A percentile compares a stretch with the other conserved stretches of the same genome.
Evolutionary conservation across 768 basidiomycete species (phyloP).

Genomic region (Xerocomellus chrysenteron): DNA sequence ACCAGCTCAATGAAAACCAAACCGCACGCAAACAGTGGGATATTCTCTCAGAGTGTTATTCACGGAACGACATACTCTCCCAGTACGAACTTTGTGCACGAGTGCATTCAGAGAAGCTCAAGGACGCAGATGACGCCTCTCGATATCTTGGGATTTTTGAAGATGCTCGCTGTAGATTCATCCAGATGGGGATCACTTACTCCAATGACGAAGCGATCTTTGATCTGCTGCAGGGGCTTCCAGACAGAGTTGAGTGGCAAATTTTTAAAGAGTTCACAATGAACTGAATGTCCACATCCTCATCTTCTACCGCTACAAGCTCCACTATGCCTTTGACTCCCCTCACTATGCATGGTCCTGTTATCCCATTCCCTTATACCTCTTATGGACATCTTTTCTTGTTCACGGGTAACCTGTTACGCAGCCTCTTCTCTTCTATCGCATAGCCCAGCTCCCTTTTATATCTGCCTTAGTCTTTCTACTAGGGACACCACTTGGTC

Average conservation of each 20-base stretch:
- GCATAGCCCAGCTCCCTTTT: too few relatives aligned
- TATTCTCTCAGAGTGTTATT: accelerated
- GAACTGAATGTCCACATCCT: too few relatives aligned
- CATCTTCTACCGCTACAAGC: too few relatives aligned
- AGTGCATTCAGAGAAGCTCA: background rate
- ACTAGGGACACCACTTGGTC: too few relatives aligned
- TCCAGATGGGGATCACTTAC: background rate
- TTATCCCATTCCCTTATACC: too few relatives aligned
- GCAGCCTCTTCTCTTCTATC: too few relatives aligned
- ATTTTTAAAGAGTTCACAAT: background rate
- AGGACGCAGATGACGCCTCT: background rate
- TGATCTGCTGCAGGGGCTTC: background rate
- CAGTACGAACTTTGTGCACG: background rate
- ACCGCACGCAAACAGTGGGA: background rate
- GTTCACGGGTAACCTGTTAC: too few relatives aligned
- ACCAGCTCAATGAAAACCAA: background rate
- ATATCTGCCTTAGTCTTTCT: too few relatives aligned
- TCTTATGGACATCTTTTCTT: too few relatives aligned
- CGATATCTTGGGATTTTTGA: background rate
- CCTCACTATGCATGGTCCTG: too few relatives aligned
- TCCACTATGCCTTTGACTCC: too few relatives aligned
- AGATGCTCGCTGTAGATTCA: background rate
- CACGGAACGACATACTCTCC: accelerated
- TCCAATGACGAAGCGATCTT: too few relatives aligned
- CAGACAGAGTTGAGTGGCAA: background rate